Evolutionary conservation across 2,329 filamentous ascomycete species (phyloP).

Genomic region (Pestalotiopsis sp.): DNA sequence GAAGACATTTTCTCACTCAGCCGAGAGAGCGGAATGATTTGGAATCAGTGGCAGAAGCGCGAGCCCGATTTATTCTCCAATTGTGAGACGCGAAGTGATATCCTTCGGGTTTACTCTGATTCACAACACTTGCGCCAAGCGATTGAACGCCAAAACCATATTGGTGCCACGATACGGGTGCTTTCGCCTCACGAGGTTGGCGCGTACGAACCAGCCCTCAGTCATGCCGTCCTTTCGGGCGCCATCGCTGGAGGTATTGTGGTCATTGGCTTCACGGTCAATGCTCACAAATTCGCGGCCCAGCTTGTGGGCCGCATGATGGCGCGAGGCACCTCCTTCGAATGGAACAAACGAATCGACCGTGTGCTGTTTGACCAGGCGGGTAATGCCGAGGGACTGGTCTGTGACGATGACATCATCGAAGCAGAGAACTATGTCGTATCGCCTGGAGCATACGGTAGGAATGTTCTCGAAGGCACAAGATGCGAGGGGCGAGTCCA

Average conservation of each 20-base stretch:
- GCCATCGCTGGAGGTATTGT: constrained; percentile 15
- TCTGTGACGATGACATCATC: not conserved
- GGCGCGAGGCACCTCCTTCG: not conserved
- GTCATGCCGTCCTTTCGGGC: not conserved
- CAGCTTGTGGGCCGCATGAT: constrained; percentile 14
- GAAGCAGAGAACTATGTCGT: not conserved
- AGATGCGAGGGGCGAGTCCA: constrained; percentile 15
- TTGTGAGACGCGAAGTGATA: not conserved
- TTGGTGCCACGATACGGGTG: not conserved
- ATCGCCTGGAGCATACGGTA: not conserved
- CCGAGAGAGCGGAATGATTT: not conserved
- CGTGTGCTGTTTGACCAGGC: not conserved
- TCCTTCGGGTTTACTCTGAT: not conserved
- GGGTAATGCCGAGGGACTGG: not conserved
- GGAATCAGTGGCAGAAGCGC: not conserved
- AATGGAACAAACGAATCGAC: not conserved
- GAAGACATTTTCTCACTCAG: not conserved
- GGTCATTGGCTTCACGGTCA: constrained; percentile 16
- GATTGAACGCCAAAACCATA: not conserved
- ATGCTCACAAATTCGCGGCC: constrained; percentile 13
- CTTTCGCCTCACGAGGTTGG: not conserved
- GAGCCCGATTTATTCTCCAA: not conserved
- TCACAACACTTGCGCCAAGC: not conserved
- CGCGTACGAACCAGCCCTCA: not conserved
- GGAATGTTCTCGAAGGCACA: not conserved